Conservation (phyloP, 768 basidiomycete genomes). For the Calvatia gigantea region DNA sequence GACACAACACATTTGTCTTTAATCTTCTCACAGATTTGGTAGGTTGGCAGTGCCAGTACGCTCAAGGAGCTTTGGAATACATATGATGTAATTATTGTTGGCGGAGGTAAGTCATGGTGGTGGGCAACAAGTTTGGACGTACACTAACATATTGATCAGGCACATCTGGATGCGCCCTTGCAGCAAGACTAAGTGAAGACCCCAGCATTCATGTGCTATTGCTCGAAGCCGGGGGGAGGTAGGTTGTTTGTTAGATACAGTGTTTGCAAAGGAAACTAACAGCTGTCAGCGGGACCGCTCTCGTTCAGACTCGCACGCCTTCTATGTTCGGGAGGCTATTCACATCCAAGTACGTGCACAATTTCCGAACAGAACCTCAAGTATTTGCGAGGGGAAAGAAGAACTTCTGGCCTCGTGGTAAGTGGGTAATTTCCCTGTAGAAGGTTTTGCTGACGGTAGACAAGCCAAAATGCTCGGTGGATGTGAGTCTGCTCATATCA, state of each 20-base stretch:
- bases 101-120: constrained; percentile 38
- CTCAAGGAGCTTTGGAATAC: constrained; percentile 14
- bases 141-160: constrained; percentile 32
- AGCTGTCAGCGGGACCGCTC: constrained; percentile 36
- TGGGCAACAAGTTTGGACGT: too few species aligned
- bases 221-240: constrained; percentile 63
- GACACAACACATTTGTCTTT: background rate
- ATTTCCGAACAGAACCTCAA: constrained; percentile 55
- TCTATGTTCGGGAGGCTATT: constrained; percentile 37
- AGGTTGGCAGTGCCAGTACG: constrained; percentile 9
- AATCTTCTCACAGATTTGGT: background rate
- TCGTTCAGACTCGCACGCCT: constrained; percentile 39
- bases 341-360: constrained; percentile 42
- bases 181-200: constrained; percentile 54
- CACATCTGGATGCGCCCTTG: constrained; percentile 58
- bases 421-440: constrained; percentile 1
- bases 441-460: background rate
- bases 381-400: constrained; percentile 37
- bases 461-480: constrained; percentile 65
- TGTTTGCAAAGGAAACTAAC: background rate
- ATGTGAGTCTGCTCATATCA: constrained; percentile 39
- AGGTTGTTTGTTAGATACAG: background rate
- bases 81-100: constrained; percentile 51
- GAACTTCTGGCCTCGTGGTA: constrained; percentile 65
- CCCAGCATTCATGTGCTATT: constrained; percentile 47